phyloP scores from a whole-genome alignment of 768 basidiomycete species.

The Xanthoconium stramineum region DNA sequence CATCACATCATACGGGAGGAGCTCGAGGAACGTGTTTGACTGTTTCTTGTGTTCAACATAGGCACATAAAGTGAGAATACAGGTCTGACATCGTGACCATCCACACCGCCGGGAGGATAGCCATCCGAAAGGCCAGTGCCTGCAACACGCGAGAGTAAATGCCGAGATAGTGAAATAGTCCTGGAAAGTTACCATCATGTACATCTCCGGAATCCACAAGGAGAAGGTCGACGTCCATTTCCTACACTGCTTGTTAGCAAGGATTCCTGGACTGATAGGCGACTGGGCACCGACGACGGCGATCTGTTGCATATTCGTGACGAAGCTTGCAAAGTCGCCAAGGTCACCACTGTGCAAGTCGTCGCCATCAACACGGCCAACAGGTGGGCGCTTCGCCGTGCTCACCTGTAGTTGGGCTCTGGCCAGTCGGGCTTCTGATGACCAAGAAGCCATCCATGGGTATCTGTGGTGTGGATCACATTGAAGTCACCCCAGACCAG shows the following conservation, averaged over 20 bases:
- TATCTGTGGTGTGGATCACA: conserved; percentile 83
- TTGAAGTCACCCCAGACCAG: conserved; percentile 90
- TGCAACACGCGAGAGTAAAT: conserved; percentile 23
- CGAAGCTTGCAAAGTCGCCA: conserved; percentile 88
- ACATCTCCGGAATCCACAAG: conserved; percentile 81
- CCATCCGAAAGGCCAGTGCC: conserved; percentile 80
- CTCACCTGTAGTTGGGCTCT: conserved; percentile 71
- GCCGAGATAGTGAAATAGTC: not conserved
- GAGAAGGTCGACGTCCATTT: conserved; percentile 77
- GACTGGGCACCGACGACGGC: conserved; percentile 45
- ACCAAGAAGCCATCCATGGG: conserved; percentile 78
- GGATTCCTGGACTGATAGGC: not conserved
- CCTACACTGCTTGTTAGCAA: conserved; percentile 27
- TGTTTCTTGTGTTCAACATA: conserved; percentile 23
- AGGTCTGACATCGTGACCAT: conserved; percentile 63
- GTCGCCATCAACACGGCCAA: not conserved
- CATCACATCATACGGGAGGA: conserved; percentile 78
- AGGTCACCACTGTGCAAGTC: conserved; percentile 46
- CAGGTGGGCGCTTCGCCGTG: not conserved
- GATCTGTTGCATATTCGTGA: conserved; percentile 73
- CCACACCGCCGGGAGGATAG: conserved; percentile 63
- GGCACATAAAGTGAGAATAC: not conserved
- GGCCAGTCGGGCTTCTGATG: conserved; percentile 74
- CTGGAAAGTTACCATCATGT: conserved; percentile 51
- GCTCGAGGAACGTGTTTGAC: conserved; percentile 72